Evolutionary conservation across 108 stramenopile species (phyloP).

Genomic region (Asterionellopsis glacialis): DNA sequence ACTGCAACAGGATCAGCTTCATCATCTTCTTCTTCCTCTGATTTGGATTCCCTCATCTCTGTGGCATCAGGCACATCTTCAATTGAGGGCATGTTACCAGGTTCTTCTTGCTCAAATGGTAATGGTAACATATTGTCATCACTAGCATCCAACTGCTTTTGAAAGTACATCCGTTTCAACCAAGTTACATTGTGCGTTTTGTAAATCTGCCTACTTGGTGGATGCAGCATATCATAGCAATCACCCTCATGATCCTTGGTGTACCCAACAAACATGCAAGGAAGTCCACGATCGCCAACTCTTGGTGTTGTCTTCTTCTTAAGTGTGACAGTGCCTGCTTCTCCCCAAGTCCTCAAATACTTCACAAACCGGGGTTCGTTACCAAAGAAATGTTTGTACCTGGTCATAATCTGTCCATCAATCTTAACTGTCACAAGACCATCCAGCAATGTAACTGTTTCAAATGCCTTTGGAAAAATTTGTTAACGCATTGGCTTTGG

Average conservation of each 20-base stretch:
- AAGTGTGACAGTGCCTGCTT: slow-evolving; percentile 13
- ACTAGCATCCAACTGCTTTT: background rate
- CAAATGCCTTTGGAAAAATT: slow-evolving; percentile 6
- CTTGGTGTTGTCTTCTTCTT: slow-evolving; percentile 5
- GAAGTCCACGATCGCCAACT: slow-evolving; percentile 12
- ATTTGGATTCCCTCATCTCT: background rate
- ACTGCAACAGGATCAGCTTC: slow-evolving; percentile 7
- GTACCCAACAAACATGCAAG: slow-evolving; percentile 25
- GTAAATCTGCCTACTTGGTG: slow-evolving; percentile 10
- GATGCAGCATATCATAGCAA: slow-evolving; percentile 20
- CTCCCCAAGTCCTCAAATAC: slow-evolving; percentile 17
- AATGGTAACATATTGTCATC: background rate
- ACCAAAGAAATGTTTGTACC: slow-evolving; percentile 10
- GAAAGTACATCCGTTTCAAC: slow-evolving; percentile 28
- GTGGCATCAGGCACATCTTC: background rate
- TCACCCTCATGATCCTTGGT: slow-evolving; percentile 9
- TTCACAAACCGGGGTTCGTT: slow-evolving; percentile 7
- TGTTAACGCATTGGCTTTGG: background rate
- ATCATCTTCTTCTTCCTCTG: background rate
- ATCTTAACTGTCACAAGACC: slow-evolving; percentile 8
- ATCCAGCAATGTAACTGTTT: slow-evolving; percentile 15
- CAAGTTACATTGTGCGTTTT: slow-evolving; percentile 22
- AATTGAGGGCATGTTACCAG: background rate
- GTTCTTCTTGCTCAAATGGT: slow-evolving; percentile 1
- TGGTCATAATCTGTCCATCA: slow-evolving; percentile 8